phyloP scores from a whole-genome alignment of 2,329 filamentous ascomycete genomes.

The Nemania sp. region DNA sequence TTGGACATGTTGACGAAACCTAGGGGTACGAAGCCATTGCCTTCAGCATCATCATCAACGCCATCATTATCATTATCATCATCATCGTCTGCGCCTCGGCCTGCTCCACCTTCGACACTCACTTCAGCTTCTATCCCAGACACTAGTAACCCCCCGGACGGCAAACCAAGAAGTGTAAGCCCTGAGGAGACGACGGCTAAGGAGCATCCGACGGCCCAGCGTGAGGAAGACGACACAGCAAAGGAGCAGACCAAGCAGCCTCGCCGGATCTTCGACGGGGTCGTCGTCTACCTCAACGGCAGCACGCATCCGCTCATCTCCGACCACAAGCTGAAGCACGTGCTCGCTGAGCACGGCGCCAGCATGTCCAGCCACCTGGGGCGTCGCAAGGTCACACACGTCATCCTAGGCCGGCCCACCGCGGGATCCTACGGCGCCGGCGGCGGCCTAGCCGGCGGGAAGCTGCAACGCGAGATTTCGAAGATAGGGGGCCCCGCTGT shows the following conservation, averaged over 20 bases:
- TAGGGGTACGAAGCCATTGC: conserved; percentile 57
- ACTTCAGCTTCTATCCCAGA: neutral
- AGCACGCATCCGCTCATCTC: conserved; percentile 84
- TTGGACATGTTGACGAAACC: conserved; percentile 65
- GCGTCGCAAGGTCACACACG: conserved; percentile 82
- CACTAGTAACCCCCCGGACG: neutral
- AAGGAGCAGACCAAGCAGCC: conserved; percentile 59
- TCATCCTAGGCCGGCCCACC: conserved; percentile 77
- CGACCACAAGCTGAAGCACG: conserved; percentile 85
- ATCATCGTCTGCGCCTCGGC: conserved; percentile 40
- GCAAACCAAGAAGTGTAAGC: neutral
- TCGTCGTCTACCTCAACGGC: conserved; percentile 88
- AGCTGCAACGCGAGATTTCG: conserved; percentile 84
- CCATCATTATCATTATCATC: conserved; percentile 1
- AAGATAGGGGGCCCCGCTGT: conserved; percentile 75
- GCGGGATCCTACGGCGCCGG: conserved; percentile 58
- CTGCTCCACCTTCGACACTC: conserved; percentile 6
- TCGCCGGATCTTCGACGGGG: conserved; percentile 72
- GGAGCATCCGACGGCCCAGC: conserved; percentile 46
- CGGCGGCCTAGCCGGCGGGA: conserved; percentile 80
- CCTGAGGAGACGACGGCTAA: conserved; percentile 38
- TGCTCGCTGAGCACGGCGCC: conserved; percentile 81
- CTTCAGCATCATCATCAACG: no score
- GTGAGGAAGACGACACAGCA: conserved; percentile 49
- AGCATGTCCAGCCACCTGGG: conserved; percentile 76